Evolutionary conservation across 2,329 filamentous ascomycete genomes (phyloP).

Genomic region (Penicillium frequentans): DNA sequence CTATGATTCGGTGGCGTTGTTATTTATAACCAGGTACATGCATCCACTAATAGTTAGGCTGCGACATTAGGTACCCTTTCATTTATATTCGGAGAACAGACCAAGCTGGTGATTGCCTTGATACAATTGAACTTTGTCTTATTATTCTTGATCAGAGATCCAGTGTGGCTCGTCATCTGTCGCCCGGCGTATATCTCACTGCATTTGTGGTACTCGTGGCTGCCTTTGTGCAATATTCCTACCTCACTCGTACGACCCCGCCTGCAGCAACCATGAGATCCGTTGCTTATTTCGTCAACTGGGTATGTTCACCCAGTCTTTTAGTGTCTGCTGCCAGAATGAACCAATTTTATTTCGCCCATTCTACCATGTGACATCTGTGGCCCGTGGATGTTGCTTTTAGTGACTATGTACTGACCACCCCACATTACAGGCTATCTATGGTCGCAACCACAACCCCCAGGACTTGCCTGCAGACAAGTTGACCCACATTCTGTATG

Average conservation of each 20-base stretch:
- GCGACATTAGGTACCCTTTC: conserved; percentile 24
- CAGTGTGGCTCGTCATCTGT: conserved; percentile 15
- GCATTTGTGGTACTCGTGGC: conserved; percentile 15
- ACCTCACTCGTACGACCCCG: conserved; percentile 8
- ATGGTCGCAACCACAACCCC: conserved; percentile 79
- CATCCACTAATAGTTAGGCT: conserved; percentile 26
- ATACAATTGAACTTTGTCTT: neutral
- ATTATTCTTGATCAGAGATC: neutral
- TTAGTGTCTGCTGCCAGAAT: neutral
- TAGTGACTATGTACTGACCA: conserved; percentile 1
- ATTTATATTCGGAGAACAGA: neutral
- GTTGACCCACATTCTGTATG: conserved; percentile 85
- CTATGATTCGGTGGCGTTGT: conserved; percentile 18
- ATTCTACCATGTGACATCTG: neutral
- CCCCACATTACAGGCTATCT: conserved; percentile 64
- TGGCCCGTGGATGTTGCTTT: neutral
- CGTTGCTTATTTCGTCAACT: conserved; percentile 49
- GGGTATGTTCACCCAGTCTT: conserved; percentile 31
- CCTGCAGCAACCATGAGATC: conserved; percentile 28
- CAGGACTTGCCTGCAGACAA: conserved; percentile 78
- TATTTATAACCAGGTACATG: conserved; percentile 26
- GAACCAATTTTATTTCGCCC: neutral
- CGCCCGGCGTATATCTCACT: conserved; percentile 7
- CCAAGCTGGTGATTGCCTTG: neutral
- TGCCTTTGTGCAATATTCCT: conserved; percentile 16